Base-by-base conservation (phyloP, 805 yeast genomes). In the Starmera dryadoides region DNA sequence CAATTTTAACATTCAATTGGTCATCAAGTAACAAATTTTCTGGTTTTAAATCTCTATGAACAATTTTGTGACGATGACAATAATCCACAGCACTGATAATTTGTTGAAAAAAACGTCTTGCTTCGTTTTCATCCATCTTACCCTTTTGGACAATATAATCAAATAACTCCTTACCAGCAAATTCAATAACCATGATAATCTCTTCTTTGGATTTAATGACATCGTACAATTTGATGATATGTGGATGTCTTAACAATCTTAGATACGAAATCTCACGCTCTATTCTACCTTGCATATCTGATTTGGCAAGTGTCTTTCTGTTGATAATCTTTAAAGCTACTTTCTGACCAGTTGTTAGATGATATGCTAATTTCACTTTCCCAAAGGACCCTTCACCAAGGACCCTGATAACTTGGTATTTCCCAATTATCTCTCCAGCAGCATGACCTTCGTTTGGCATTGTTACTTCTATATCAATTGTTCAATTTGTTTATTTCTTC, bases 341-440 rank as follows among this genome's bases (percentile, higher is more conserved):
- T 45, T 82, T 74, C 53, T 89, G 95, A 30, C 95, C 94, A 3
- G 97, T 89, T 12, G 86, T 83, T 47, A 86, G 69, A 61, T 91
- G 96, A 58, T 81, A 84, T 16, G 95, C 95, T 51, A 89, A 69
- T 58, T 89, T 89, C 47, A 89, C 98, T 58, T 91, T 91, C 53
- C 98, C 98, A 58, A 89, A 89, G 0, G 96, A 88, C 19, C 98
- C 98, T 58, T 89, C 97, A 29, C 98, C 98, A 18, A 89, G 68
- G 4, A 96, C 88, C 59, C 88, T 86, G 50, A 89, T 85, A 38
- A 89, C 82, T 59, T 89, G 96, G 64, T 91, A 89, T 49, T 91
- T 83, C 16, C 98, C 98, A 37, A 93, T 86, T 42, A 89, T 53
- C 15, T 66, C 61, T 8, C 66, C 68, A 25, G 56, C 49, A 10